Conservation (phyloP, 2,329 filamentous ascomycete genomes). For the Penicillium paneum region DNA sequence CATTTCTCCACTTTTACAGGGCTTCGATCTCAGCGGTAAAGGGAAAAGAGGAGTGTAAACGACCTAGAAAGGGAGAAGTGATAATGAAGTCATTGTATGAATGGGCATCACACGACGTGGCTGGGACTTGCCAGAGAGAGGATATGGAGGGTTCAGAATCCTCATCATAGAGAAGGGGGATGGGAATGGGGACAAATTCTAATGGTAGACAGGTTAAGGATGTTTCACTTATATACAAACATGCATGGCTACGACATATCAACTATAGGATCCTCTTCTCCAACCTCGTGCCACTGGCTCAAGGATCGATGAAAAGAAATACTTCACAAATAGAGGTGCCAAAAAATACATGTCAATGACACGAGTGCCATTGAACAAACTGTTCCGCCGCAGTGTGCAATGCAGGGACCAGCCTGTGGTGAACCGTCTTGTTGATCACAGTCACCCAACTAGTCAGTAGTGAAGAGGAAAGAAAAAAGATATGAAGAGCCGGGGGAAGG, state of each 20-base stretch:
- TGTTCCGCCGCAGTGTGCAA: constrained; percentile 57
- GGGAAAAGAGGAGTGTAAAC: no score
- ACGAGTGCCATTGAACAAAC: constrained; percentile 48
- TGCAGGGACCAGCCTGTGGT: constrained; percentile 52
- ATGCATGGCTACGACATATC: no score
- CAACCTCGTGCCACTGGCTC: constrained; percentile 31
- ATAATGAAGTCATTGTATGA: background rate
- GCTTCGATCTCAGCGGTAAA: background rate
- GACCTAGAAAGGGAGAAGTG: background rate
- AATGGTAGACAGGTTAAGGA: no score
- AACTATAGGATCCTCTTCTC: constrained; percentile 25
- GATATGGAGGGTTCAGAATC: no score
- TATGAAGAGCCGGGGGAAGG: constrained; percentile 19
- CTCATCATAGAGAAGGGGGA: no score
- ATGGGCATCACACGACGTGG: background rate
- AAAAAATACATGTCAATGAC: constrained; percentile 43
- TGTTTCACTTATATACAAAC: no score
- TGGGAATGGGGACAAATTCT: no score
- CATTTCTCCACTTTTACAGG: background rate
- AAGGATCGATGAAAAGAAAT: constrained; percentile 35
- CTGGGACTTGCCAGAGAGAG: background rate
- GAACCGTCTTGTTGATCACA: constrained; percentile 47
- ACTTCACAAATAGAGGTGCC: constrained; percentile 30
- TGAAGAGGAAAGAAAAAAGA: constrained; percentile 47
- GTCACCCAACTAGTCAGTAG: constrained; percentile 52